Conservation (phyloP, 306 rosid genomes). For the Hippophae rhamnoides region DNA sequence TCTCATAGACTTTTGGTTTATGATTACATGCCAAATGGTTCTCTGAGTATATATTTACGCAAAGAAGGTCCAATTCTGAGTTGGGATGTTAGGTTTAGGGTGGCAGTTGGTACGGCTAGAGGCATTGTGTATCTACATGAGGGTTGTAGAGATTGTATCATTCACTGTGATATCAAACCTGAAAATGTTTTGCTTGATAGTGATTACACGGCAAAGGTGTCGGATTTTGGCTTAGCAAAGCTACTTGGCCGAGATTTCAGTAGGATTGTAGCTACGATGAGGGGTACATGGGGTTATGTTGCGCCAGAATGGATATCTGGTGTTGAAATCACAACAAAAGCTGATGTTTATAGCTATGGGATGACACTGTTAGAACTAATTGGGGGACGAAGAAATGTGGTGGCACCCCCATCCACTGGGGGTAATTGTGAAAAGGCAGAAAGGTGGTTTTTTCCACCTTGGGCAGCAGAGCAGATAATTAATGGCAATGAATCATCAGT, state of each 20-base stretch:
- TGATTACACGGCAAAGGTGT: conserved; percentile 57
- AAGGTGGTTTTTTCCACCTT: conserved; percentile 83
- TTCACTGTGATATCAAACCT: conserved; percentile 85
- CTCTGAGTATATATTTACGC: conserved; percentile 56
- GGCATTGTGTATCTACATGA: conserved; percentile 81
- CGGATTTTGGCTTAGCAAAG: conserved; percentile 79
- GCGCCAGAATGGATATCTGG: conserved; percentile 94
- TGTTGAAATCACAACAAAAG: conserved; percentile 65
- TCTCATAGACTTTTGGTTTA: conserved; percentile 71
- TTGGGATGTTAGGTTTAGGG: conserved; percentile 61
- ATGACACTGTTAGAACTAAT: conserved; percentile 72
- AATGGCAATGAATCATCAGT: conserved; percentile 47
- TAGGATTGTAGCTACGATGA: conserved; percentile 68
- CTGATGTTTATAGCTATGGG: conserved; percentile 82
- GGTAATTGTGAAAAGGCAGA: conserved; percentile 25
- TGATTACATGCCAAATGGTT: conserved; percentile 74
- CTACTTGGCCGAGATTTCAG: conserved; percentile 67
- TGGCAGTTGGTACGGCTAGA: conserved; percentile 69
- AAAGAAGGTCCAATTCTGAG: conserved; percentile 57
- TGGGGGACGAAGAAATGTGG: conserved; percentile 69
- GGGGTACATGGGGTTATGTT: conserved; percentile 83
- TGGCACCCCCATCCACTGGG: conserved; percentile 29
- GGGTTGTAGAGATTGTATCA: conserved; percentile 64
- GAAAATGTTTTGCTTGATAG: conserved; percentile 65
- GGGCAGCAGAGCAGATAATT: conserved; percentile 64